Percentiles rank a stretch among this genome's conserved stretches.
These are phyloP conservation scores for Populus simonii DNA, from an alignment of 345 rosid genomes.

Conservation along the genomic window DNA sequence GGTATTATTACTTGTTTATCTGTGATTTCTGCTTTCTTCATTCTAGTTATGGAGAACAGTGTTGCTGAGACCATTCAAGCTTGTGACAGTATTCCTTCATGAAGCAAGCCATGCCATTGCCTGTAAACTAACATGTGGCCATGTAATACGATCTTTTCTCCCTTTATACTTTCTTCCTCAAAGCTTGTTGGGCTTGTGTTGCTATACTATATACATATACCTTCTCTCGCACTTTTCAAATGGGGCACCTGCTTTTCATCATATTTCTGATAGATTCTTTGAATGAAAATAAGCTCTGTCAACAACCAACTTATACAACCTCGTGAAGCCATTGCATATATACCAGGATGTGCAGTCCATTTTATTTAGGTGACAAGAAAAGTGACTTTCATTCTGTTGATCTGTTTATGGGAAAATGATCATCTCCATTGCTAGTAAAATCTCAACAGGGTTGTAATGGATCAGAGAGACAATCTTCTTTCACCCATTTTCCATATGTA, in stretches of 20 bases:
- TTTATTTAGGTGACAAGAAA: not conserved
- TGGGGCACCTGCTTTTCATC: too few species aligned
- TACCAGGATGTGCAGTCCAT: not conserved
- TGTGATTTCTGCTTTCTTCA: not conserved
- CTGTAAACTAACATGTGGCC: slow-evolving; percentile 91
- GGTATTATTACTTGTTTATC: not conserved
- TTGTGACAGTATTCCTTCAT: slow-evolving; percentile 84
- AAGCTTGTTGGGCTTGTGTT: not conserved
- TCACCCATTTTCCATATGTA: not conserved
- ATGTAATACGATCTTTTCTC: slow-evolving; percentile 50
- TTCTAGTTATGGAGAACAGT: slow-evolving; percentile 87
- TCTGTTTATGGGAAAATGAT: not conserved
- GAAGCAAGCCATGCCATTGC: slow-evolving; percentile 98
- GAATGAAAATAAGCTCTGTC: too few species aligned
- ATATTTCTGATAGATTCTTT: too few species aligned
- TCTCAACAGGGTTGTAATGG: not conserved
- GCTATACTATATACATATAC: not conserved
- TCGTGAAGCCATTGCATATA: too few species aligned
- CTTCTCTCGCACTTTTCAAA: not conserved
- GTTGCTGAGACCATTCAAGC: slow-evolving; percentile 85
- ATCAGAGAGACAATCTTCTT: not conserved
- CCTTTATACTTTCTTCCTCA: not conserved
- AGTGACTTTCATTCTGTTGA: not conserved
- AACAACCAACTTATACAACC: too few species aligned
- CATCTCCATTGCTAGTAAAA: not conserved